These are phyloP conservation scores for Eleusine coracana DNA, from an alignment of 176 grass and related monocot species.

Conservation along the genomic window DNA sequence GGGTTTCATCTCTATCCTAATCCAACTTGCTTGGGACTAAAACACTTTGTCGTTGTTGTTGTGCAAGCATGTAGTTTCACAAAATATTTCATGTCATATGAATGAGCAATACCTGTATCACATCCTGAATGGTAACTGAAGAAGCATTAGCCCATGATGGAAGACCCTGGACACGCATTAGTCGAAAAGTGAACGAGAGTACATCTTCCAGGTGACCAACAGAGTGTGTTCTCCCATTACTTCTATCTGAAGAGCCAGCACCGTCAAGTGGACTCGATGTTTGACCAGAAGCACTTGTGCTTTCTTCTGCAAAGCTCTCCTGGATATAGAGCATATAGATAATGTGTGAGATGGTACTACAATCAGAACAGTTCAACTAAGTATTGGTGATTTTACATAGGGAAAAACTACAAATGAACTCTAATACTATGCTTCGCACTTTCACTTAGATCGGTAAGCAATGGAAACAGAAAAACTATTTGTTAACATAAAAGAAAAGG, in stretches of 20 bases:
- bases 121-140: slow-evolving; percentile 75
- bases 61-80: not conserved
- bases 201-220: slow-evolving; percentile 46
- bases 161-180: slow-evolving; percentile 85
- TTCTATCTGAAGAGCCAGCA: slow-evolving; percentile 46
- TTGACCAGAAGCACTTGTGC: slow-evolving; percentile 26
- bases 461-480: not conserved
- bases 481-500: no score
- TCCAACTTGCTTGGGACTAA: not conserved
- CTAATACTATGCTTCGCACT: not conserved
- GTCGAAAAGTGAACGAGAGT: slow-evolving; percentile 58
- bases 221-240: slow-evolving; percentile 39
- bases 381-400: slow-evolving; percentile 12
- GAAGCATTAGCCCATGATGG: slow-evolving; percentile 76
- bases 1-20: not conserved
- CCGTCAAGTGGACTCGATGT: slow-evolving; percentile 18
- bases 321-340: slow-evolving; percentile 16
- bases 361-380: not conserved
- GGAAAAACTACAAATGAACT: not conserved
- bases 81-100: not conserved
- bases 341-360: not conserved
- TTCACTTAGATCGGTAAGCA: not conserved
- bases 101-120: slow-evolving; percentile 71
- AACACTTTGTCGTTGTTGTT: not conserved
- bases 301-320: slow-evolving; percentile 45